Evolutionary conservation across 2,329 filamentous ascomycete species (phyloP), one percentile per base, ranked within the genome.

Genomic region (Aspergillus tubingensis): DNA sequence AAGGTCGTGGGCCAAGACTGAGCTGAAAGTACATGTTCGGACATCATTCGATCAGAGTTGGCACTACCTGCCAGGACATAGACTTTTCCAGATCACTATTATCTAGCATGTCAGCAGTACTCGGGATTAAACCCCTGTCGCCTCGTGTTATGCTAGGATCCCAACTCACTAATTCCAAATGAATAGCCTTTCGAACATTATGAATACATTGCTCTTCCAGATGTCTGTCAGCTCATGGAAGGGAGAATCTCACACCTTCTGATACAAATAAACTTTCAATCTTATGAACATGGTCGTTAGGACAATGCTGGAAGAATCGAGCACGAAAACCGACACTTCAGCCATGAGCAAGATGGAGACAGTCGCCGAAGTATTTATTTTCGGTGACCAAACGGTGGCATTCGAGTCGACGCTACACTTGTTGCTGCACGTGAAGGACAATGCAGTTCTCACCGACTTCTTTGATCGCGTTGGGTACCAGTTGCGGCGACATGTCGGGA

Each of bases 241-340:
- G n/a, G 39, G 8, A n/a, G 8, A 19, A 17, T 17, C 8, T 17
- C n/a, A 19, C 39, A 17, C n/a, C 15, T 1, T 4, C 6, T n/a
- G 10, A 43, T 7, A 30, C 23, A 1, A 23, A n/a, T 30, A 30
- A 30, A 0, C 5, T 23, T 21, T 3, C 19, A 11, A 23, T 60
- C 11, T 66, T 62, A 60, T 73, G 72, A 56, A 27, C 8, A 30
- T 48, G 23, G 21, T 47, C 53, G 13, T 56, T 38, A n/a, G 41
- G 47, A 56, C 54, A 23, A 56, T 38, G 41, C 19, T 13, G 54
- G 27, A 38, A 49, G 27, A 48, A 5, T n/a, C 54, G 6, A 56
- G 11, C 15, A 11, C 17, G 39, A 13, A 27, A 38, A 49, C 27
- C 11, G 25, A 56, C 1, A 13, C 21, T 15, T 30, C 23, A 11